Evolutionary conservation across 257 asterid genomes (phyloP).

Genomic region (Fraxinus quadrangulata): DNA sequence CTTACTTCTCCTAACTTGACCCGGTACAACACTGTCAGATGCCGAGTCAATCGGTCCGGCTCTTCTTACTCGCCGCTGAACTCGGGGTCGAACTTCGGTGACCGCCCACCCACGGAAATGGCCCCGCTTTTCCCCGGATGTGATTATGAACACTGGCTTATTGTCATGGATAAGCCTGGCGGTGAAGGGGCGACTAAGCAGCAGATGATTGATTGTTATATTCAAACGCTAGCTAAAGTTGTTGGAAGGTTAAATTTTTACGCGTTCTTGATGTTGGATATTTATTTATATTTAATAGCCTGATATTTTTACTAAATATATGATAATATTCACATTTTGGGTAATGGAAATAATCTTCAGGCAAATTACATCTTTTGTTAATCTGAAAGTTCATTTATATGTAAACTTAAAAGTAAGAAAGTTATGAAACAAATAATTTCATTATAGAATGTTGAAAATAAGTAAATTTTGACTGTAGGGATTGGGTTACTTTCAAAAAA

Average conservation of each 20-base stretch:
- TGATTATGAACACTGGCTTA: constrained; percentile 96
- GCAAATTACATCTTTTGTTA: background rate
- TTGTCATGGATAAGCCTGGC: constrained; percentile 96
- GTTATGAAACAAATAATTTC: background rate
- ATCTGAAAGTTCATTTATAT: background rate
- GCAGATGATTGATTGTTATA: constrained; percentile 89
- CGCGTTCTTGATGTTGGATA: background rate
- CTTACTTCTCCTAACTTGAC: constrained; percentile 24
- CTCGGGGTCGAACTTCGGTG: constrained; percentile 74
- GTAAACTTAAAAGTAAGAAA: background rate
- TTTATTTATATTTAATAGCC: background rate
- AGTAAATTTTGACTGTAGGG: too few species aligned
- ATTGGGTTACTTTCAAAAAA: too few species aligned
- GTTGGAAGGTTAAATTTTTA: constrained; percentile 62
- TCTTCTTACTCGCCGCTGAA: constrained; percentile 78
- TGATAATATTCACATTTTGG: too few species aligned
- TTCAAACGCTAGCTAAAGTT: constrained; percentile 81
- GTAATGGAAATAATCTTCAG: background rate
- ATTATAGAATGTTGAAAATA: too few species aligned
- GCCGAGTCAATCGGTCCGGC: constrained; percentile 74
- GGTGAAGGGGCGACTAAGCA: constrained; percentile 92
- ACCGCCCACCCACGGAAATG: constrained; percentile 95
- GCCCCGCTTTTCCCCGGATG: constrained; percentile 97
- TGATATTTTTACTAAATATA: background rate
- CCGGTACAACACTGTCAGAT: constrained; percentile 50